These are phyloP conservation scores for Exophiala viscosa DNA, from an alignment of 2,329 filamentous ascomycete genomes.

Conservation along the genomic window DNA sequence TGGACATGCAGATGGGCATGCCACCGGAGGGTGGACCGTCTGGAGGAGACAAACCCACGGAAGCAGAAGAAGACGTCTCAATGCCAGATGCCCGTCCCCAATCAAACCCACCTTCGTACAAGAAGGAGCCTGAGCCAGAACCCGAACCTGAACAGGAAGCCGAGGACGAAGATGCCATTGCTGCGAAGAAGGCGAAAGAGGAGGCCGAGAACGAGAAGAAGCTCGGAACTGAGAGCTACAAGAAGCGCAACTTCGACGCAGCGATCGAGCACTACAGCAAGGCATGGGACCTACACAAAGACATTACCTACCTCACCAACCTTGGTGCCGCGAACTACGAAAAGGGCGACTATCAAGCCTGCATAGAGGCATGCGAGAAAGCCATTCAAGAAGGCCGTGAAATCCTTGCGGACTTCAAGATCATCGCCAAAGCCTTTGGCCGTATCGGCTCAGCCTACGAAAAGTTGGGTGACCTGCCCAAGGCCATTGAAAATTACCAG, in stretches of 20 bases:
- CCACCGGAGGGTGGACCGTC: constrained; percentile 47
- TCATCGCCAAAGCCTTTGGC: constrained; percentile 85
- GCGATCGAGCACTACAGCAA: constrained; percentile 93
- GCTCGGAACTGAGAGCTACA: constrained; percentile 90
- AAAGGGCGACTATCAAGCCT: constrained; percentile 87
- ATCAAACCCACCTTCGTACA: constrained; percentile 41
- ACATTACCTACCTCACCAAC: constrained; percentile 98
- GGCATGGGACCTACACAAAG: constrained; percentile 91
- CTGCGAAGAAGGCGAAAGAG: constrained; percentile 86
- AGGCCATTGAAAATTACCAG: constrained; percentile 86
- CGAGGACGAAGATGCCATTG: constrained; percentile 76
- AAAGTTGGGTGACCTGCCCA: constrained; percentile 73
- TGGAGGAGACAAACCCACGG: constrained; percentile 39
- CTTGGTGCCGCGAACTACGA: constrained; percentile 90
- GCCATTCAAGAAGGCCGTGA: constrained; percentile 86
- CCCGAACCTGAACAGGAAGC: constrained; percentile 62
- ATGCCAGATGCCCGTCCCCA: constrained; percentile 68
- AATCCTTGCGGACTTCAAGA: constrained; percentile 93
- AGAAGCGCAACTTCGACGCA: constrained; percentile 94
- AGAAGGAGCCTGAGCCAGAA: constrained; percentile 56
- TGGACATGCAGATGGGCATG: constrained; percentile 76
- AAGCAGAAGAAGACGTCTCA: constrained; percentile 66
- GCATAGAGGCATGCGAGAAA: constrained; percentile 80
- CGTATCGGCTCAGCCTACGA: constrained; percentile 93
- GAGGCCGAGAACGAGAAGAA: constrained; percentile 93